Base-by-base conservation (phyloP, 164 flowering plant genomes). In the Stephania cephalantha region DNA sequence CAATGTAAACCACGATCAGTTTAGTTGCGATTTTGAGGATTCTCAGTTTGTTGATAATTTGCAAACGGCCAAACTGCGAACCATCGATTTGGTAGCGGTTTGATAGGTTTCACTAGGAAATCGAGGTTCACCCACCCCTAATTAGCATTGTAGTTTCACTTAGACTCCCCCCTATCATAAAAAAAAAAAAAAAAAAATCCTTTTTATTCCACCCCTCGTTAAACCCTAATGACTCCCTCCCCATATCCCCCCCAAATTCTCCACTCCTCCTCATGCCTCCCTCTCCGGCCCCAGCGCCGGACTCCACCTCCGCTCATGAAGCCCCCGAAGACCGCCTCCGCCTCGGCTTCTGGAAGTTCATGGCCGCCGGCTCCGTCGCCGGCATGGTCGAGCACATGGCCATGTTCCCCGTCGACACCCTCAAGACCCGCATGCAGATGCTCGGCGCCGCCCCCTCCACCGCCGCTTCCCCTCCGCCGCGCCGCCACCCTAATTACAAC, bases 331-430 rank as follows among this genome's bases (percentile, higher is more conserved):
- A 31, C 22, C 75, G 22, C 17, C 82, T 81, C 74, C 86, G 87
- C 10, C 74, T 85, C 22, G 77, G 64, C 15, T 85, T 86, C 79
- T 84, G 85, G 85, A 83, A 86, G 72, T 86, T 77, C 80, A 86
- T 86, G 88, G n/a, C 82, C 52, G 87, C 87, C 46, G 88, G 88
- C 53, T 86, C 87, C 13, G 44, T 86, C 65, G 88, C 88, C 17
- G 88, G 88, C 73, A 77, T 77, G 81, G 85, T 81, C 45, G 88
- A 85, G 67, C 88, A 85, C 83, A 83, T 85, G 86, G 84, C 88
- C 4, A 85, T 85, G 88, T 84, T 84, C 75, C 86, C 88, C 4
- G 78, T 84, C 15, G 88, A 84, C 73, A 85, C 86, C 7, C 77
- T 82, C 75, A 84, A 85, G n/a, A 84, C 86, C 50, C 85, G 77